phyloP scores from a whole-genome alignment of 2,329 filamentous ascomycete genomes.

The Trichoderma sp. region DNA sequence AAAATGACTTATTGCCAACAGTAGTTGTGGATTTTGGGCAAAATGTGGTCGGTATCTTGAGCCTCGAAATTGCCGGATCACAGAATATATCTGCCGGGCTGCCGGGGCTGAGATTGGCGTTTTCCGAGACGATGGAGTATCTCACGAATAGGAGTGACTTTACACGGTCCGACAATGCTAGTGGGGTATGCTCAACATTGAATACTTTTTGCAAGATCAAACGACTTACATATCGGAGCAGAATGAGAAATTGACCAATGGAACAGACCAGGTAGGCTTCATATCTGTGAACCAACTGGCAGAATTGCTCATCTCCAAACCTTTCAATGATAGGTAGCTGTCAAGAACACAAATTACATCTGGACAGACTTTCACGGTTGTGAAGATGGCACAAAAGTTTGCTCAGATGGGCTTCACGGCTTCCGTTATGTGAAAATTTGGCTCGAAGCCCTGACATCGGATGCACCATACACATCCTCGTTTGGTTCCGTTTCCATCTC shows the following conservation, averaged over 20 bases:
- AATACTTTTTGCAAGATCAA: neutral
- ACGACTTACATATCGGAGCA: neutral
- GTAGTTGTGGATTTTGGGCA: conserved; percentile 51
- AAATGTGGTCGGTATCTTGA: conserved; percentile 45
- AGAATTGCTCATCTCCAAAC: neutral
- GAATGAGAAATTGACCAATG: conserved; percentile 5
- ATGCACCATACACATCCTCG: conserved; percentile 44
- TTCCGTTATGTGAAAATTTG: conserved; percentile 52
- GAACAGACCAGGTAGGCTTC: conserved; percentile 5
- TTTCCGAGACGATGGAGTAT: conserved; percentile 49
- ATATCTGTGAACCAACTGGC: neutral
- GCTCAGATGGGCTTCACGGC: conserved; percentile 52
- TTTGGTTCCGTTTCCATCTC: conserved; percentile 45
- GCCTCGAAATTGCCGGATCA: conserved; percentile 31
- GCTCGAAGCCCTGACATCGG: conserved; percentile 43
- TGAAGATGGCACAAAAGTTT: conserved; percentile 42
- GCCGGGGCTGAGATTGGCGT: conserved; percentile 46
- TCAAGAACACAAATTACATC: conserved; percentile 40
- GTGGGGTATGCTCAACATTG: conserved; percentile 36
- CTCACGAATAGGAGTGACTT: conserved; percentile 47
- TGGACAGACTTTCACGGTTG: conserved; percentile 49
- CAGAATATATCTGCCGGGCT: conserved; percentile 26
- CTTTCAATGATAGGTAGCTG: conserved; percentile 31
- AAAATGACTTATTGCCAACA: conserved; percentile 20
- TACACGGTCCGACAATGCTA: conserved; percentile 44